A percentile compares a stretch with the other conserved stretches of the same genome.
phyloP scores from a whole-genome alignment of 331 rosid species.

The Phaseolus coccineus region DNA sequence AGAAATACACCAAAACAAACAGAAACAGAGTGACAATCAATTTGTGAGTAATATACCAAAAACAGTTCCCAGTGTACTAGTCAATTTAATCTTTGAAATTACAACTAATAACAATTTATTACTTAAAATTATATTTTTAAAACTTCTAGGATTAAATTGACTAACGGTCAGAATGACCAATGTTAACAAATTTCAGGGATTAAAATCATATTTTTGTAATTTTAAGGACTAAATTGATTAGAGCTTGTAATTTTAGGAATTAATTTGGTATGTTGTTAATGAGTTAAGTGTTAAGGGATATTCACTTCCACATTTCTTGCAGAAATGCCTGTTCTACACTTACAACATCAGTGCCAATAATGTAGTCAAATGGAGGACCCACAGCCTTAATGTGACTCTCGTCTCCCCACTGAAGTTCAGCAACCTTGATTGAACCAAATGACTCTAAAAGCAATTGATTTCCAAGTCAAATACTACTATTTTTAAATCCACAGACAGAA shows the following conservation, averaged over 20 bases:
- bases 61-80: not conserved
- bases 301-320: conserved; percentile 28
- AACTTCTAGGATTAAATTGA: not conserved
- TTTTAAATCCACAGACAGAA: conserved; percentile 34
- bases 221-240: not conserved
- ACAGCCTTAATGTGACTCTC: conserved; percentile 78
- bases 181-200: not conserved
- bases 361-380: conserved; percentile 90
- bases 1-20: conserved; percentile 28
- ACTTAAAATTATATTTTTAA: not conserved
- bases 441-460: conserved; percentile 59
- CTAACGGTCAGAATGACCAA: not conserved
- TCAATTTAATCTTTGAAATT: not conserved
- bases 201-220: not conserved
- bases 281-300: not conserved
- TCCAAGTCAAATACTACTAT: conserved; percentile 37
- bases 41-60: not conserved
- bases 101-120: not conserved
- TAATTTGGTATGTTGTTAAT: not conserved
- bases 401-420: conserved; percentile 90
- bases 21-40: conserved; percentile 4
- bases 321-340: conserved; percentile 47
- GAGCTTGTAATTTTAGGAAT: not conserved
- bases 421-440: conserved; percentile 85
- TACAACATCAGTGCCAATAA: conserved; percentile 95